Conservation (phyloP, 352 stramenopile species). For the Lagenidium giganteum region DNA sequence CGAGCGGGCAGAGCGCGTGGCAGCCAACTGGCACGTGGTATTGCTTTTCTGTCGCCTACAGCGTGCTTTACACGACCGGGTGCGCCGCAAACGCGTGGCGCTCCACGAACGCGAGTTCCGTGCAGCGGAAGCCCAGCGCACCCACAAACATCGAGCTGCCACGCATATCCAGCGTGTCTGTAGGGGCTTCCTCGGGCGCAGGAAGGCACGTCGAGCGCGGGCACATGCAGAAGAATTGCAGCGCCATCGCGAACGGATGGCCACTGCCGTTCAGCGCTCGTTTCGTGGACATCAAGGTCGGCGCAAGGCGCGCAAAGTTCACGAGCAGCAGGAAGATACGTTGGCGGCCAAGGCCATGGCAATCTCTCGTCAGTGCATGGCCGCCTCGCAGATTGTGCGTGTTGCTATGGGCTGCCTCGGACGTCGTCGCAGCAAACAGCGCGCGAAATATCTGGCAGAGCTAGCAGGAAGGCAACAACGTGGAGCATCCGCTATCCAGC, state of each 20-base stretch:
- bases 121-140: constrained; percentile 24
- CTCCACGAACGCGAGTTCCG: constrained; percentile 30
- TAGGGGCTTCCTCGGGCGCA: constrained; percentile 35
- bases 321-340: neutral
- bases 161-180: constrained; percentile 30
- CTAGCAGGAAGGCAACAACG: constrained; percentile 16
- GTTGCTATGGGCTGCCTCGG: constrained; percentile 34
- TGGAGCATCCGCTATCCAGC: constrained; percentile 39
- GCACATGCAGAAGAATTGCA: constrained; percentile 11
- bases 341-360: neutral
- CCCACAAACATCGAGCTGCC: constrained; percentile 24
- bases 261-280: constrained; percentile 31
- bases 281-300: constrained; percentile 27
- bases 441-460: constrained; percentile 15
- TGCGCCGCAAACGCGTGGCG: constrained; percentile 25
- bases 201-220: constrained; percentile 15
- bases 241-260: constrained; percentile 15
- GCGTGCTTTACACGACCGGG: constrained; percentile 21
- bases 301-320: neutral
- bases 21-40: constrained; percentile 23
- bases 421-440: constrained; percentile 16
- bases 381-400: constrained; percentile 33
- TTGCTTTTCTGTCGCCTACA: constrained; percentile 25
- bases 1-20: constrained; percentile 19
- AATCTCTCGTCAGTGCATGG: constrained; percentile 2